phyloP scores from a whole-genome alignment of 768 basidiomycete genomes.

The Naganishia antarctica region DNA sequence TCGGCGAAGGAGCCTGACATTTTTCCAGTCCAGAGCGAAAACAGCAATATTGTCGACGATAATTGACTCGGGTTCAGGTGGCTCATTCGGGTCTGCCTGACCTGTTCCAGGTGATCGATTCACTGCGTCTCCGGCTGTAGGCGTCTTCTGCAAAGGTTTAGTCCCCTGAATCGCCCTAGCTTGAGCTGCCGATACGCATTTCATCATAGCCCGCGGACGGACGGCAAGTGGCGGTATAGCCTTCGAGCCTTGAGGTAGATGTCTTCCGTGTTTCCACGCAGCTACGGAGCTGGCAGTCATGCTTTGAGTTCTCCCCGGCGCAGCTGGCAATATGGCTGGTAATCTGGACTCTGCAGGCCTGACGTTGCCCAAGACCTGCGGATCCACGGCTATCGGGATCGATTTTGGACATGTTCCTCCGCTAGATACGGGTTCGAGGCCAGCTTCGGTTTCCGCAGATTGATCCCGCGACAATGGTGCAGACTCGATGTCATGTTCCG shows the following conservation, averaged over 20 bases:
- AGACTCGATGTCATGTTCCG: neutral
- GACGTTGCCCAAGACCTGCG: neutral
- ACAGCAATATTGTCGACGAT: neutral
- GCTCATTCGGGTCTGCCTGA: neutral
- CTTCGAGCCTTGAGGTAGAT: conserved; percentile 10
- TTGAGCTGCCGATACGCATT: neutral
- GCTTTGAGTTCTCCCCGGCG: no score
- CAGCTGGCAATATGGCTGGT: neutral
- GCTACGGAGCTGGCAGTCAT: neutral
- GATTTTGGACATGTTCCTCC: no score
- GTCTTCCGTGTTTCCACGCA: neutral
- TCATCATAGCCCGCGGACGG: conserved; percentile 6
- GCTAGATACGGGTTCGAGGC: neutral
- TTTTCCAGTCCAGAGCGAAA: neutral
- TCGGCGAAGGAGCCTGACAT: neutral
- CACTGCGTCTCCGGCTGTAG: no score
- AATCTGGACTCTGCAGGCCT: neutral
- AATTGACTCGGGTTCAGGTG: neutral
- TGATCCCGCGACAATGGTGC: neutral
- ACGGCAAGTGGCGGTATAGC: neutral
- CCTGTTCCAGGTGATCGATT: neutral
- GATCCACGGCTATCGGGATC: neutral
- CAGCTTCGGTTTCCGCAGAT: neutral
- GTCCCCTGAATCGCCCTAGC: neutral
- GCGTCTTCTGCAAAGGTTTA: no score